Conservation (phyloP, 306 rosid species). For the Alnus glutinosa region DNA sequence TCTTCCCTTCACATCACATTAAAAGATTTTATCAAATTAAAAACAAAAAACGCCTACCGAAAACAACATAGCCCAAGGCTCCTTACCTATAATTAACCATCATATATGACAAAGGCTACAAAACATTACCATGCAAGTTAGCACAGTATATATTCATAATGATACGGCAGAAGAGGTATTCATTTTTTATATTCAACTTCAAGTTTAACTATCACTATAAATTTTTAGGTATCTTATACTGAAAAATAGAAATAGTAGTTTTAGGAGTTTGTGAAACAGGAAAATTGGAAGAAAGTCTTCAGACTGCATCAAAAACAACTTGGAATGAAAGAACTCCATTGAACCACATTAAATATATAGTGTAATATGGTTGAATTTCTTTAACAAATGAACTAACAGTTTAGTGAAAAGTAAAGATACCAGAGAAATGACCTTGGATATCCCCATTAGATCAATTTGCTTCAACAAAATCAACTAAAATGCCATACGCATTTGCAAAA, state of each 20-base stretch:
- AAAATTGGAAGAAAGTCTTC: neutral
- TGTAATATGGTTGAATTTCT: neutral
- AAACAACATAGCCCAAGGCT: neutral
- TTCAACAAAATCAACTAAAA: neutral
- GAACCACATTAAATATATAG: neutral
- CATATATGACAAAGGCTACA: neutral
- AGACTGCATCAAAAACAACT: neutral
- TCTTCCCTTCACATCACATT: neutral
- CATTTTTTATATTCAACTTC: neutral
- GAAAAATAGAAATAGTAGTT: neutral
- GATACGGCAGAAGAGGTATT: neutral
- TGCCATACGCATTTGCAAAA: neutral
- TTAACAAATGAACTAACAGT: neutral
- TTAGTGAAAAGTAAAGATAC: neutral
- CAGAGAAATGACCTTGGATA: neutral
- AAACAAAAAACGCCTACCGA: too few species aligned
- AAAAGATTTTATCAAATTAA: too few species aligned
- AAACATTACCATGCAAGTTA: neutral
- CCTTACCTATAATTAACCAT: neutral
- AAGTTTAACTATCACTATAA: neutral
- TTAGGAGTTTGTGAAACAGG: neutral
- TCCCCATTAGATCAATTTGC: neutral
- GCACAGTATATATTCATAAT: neutral
- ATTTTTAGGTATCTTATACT: neutral
- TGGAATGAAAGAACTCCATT: neutral